phyloP scores from a whole-genome alignment of 352 stramenopile species.

The Globisporangium parvum region DNA sequence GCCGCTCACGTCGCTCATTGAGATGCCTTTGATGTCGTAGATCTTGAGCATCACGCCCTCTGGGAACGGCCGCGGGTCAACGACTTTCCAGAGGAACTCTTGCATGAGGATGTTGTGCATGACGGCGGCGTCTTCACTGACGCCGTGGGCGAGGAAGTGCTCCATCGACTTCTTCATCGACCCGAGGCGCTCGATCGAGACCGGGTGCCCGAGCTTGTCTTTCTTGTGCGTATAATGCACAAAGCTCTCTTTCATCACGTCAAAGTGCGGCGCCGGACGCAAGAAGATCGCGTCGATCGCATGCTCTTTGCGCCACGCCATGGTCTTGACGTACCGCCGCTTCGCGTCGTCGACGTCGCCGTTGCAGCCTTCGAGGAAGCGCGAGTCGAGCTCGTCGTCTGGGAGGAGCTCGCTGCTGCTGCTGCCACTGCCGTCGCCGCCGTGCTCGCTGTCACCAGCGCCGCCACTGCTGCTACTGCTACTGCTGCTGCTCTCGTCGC shows the following conservation, averaged over 20 bases:
- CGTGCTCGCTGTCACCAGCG: no score
- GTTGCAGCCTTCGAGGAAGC: conserved; percentile 64
- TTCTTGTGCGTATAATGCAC: conserved; percentile 65
- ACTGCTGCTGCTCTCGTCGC: conserved; percentile 13
- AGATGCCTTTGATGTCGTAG: conserved; percentile 72
- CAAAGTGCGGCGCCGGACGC: conserved; percentile 46
- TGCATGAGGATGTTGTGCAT: conserved; percentile 61
- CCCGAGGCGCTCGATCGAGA: conserved; percentile 56
- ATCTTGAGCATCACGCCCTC: conserved; percentile 67
- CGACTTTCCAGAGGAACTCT: conserved; percentile 65
- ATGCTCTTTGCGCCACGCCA: conserved; percentile 64
- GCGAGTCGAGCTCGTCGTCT: conserved; percentile 38
- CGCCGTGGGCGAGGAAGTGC: conserved; percentile 40
- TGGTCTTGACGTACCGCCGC: conserved; percentile 46
- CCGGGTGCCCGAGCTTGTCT: conserved; percentile 46
- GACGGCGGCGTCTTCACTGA: conserved; percentile 52
- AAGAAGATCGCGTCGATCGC: conserved; percentile 66
- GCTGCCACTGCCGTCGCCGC: not conserved
- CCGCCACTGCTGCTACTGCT: not conserved
- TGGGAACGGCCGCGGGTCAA: conserved; percentile 53
- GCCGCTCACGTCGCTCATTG: conserved; percentile 58
- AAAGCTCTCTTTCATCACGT: conserved; percentile 55
- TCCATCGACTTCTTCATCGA: conserved; percentile 56
- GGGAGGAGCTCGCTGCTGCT: conserved; percentile 15
- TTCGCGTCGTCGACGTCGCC: conserved; percentile 66